Conservation (phyloP, 306 rosid species). For the Adenanthera pavonina region DNA sequence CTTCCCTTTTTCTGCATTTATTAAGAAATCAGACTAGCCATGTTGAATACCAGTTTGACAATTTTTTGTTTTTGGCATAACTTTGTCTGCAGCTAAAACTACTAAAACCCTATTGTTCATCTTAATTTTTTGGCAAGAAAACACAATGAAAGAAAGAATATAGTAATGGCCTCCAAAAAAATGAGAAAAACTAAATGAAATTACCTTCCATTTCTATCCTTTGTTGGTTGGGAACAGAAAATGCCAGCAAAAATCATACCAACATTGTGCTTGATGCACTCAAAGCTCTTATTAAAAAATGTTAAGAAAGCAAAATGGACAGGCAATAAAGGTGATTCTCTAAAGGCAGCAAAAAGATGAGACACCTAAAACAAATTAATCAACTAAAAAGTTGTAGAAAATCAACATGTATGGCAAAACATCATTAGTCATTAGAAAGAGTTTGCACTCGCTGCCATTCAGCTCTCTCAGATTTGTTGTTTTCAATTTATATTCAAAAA, state of each 20-base stretch:
- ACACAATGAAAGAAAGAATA: background rate
- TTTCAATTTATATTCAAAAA: conserved; percentile 2
- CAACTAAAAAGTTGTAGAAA: background rate
- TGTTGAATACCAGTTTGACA: background rate
- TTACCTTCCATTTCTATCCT: conserved; percentile 48
- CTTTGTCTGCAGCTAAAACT: background rate
- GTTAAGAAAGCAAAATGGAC: conserved; percentile 35
- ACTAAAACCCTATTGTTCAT: background rate
- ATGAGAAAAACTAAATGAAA: background rate
- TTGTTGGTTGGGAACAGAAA: conserved; percentile 43
- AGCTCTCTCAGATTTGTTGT: background rate
- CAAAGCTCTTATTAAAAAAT: conserved; percentile 37
- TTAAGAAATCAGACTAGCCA: background rate
- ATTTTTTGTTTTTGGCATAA: background rate
- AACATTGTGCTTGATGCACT: conserved; percentile 48
- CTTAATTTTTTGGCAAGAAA: conserved; percentile 17
- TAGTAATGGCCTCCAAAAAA: background rate
- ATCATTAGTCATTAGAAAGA: background rate
- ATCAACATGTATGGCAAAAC: background rate
- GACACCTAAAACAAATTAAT: conserved; percentile 4
- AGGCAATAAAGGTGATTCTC: conserved; percentile 31
- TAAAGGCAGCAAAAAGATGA: conserved; percentile 36
- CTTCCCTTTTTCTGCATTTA: background rate
- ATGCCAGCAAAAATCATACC: conserved; percentile 45
- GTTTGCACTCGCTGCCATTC: conserved; percentile 38